These are phyloP conservation scores for Gnaphalium uliginosum DNA, from an alignment of 129 eudicot genomes.

Conservation along the genomic window DNA sequence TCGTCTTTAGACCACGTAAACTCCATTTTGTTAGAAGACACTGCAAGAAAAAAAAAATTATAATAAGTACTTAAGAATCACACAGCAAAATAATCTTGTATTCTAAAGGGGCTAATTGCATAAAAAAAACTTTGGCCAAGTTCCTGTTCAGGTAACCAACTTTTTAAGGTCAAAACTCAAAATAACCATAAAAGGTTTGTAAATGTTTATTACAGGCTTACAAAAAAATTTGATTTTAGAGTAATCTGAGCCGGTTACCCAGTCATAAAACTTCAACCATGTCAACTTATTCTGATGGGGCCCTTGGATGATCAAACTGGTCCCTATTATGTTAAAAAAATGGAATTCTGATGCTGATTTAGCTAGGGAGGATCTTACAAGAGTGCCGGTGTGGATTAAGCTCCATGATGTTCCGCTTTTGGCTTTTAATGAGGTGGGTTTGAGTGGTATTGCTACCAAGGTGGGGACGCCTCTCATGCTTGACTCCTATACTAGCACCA, in stretches of 20 bases:
- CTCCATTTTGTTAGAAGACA: conserved; percentile 47
- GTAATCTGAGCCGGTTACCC: not conserved
- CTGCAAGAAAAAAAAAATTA: conserved; percentile 33
- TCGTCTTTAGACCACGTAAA: conserved; percentile 81
- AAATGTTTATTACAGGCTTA: not conserved
- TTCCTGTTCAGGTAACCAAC: not conserved
- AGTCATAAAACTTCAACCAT: not conserved
- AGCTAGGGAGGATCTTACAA: no score
- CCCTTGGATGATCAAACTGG: no score
- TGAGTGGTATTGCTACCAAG: no score
- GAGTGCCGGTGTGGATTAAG: no score
- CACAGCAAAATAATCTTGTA: not conserved
- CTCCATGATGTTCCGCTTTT: no score
- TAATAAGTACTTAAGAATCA: not conserved
- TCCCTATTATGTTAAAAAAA: no score
- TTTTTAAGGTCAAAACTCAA: not conserved
- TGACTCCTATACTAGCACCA: no score
- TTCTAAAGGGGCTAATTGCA: not conserved
- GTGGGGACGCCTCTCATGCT: no score
- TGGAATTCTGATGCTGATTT: no score
- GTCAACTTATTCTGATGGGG: not conserved
- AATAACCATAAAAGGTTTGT: not conserved
- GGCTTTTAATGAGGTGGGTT: no score
- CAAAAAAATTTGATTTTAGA: no score
- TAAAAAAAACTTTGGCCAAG: not conserved